phyloP scores from a whole-genome alignment of 441 rosid species.

The Hura crepitans region DNA sequence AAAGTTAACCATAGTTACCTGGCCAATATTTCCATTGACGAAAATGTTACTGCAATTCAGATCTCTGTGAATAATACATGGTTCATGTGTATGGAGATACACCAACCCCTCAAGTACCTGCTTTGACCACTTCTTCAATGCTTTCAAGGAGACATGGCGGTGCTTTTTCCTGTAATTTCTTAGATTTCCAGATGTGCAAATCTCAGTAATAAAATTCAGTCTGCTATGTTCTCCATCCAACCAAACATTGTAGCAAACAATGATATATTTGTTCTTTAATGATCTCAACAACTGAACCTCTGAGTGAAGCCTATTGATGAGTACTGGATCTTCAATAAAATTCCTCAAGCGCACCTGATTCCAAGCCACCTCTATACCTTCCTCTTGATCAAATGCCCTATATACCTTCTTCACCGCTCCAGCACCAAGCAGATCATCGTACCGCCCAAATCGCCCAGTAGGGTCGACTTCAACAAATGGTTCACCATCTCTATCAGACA shows the following conservation, averaged over 20 bases:
- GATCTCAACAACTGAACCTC: constrained; percentile 64
- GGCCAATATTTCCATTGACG: constrained; percentile 64
- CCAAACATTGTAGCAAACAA: constrained; percentile 60
- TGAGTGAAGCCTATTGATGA: constrained; percentile 52
- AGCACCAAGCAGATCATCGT: constrained; percentile 49
- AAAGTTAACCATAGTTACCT: constrained; percentile 31
- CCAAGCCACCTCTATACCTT: constrained; percentile 76
- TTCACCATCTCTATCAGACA: constrained; percentile 45
- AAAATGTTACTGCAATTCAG: constrained; percentile 71
- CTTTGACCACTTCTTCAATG: constrained; percentile 70
- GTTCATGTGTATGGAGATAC: constrained; percentile 63
- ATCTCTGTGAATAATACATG: constrained; percentile 62
- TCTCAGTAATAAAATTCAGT: constrained; percentile 64
- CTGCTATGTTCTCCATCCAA: constrained; percentile 40
- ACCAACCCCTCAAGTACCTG: constrained; percentile 65
- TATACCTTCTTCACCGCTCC: constrained; percentile 72
- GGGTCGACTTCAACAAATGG: constrained; percentile 59
- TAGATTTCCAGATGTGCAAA: constrained; percentile 63
- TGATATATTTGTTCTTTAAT: constrained; percentile 52
- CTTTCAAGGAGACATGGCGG: constrained; percentile 68
- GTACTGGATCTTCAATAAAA: constrained; percentile 43
- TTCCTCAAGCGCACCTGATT: constrained; percentile 56
- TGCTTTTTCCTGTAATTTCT: constrained; percentile 64
- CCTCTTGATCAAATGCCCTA: constrained; percentile 68
- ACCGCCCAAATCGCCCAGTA: constrained; percentile 54